A percentile compares a stretch with the other conserved stretches of the same genome.
phyloP scores from a whole-genome alignment of 2,329 filamentous ascomycete genomes.

The Xylariomycetidae sp. region DNA sequence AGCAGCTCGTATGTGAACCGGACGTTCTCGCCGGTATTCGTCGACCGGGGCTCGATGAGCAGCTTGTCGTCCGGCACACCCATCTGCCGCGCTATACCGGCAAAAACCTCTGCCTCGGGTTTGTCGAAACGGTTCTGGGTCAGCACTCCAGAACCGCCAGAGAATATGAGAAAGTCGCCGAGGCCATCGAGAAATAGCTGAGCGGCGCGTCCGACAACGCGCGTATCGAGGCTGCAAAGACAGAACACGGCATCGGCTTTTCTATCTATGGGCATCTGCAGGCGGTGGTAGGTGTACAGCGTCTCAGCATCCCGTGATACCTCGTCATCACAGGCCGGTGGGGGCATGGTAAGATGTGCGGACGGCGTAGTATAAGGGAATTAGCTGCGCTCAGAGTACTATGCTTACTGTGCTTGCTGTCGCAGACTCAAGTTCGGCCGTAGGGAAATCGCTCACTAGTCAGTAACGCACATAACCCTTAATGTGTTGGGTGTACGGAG shows the following conservation, averaged over 20 bases:
- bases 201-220: slow-evolving; percentile 38
- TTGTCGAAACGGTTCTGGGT: slow-evolving; percentile 33
- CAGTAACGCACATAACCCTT: too few relatives aligned
- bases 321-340: too few relatives aligned
- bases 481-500: too few relatives aligned
- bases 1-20: slow-evolving; percentile 37
- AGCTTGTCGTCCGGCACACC: slow-evolving; percentile 36
- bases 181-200: slow-evolving; percentile 36
- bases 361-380: too few relatives aligned
- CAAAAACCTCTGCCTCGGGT: slow-evolving; percentile 40
- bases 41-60: slow-evolving; percentile 34
- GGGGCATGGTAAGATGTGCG: too few relatives aligned
- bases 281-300: slow-evolving; percentile 41
- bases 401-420: too few relatives aligned
- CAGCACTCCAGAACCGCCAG: slow-evolving; percentile 36
- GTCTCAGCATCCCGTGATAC: slow-evolving; percentile 29
- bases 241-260: slow-evolving; percentile 40
- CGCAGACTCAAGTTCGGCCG: too few relatives aligned
- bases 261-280: slow-evolving; percentile 28
- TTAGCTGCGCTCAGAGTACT: too few relatives aligned
- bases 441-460: too few relatives aligned
- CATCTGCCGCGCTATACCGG: slow-evolving; percentile 32
- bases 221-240: slow-evolving; percentile 42
- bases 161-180: slow-evolving; percentile 38
- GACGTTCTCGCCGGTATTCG: slow-evolving; percentile 45